phyloP scores from a whole-genome alignment of 2,329 filamentous ascomycete species.

The Teratosphaeriaceae sp. region DNA sequence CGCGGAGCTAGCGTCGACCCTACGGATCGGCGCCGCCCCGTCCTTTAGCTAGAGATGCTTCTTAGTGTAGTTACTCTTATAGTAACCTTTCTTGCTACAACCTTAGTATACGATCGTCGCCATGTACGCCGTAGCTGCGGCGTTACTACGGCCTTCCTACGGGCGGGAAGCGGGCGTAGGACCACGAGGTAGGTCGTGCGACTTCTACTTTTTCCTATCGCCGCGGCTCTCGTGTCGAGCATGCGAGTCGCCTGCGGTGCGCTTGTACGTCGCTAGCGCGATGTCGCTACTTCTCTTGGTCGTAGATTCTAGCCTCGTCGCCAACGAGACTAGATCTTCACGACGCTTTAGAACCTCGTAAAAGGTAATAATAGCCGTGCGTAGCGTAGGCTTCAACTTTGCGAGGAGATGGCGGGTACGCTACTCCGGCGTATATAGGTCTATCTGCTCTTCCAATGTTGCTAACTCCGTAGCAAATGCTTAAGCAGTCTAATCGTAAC shows the following conservation, averaged over 20 bases:
- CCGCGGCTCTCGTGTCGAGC: no score
- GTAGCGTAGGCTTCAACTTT: conserved; percentile 2
- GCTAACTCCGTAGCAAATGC: neutral
- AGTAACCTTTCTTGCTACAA: neutral
- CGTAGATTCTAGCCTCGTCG: neutral
- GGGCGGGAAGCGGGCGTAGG: neutral
- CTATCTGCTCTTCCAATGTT: neutral
- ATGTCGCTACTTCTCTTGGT: no score
- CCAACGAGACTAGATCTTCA: neutral
- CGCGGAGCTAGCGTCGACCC: neutral
- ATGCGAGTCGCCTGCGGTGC: neutral
- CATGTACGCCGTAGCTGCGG: neutral
- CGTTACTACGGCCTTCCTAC: neutral
- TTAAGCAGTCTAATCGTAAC: neutral
- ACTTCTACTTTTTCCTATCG: neutral
- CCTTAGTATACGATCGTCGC: neutral
- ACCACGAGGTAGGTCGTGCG: neutral
- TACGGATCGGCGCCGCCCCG: neutral
- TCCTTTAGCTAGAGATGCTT: neutral
- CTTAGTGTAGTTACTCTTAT: neutral
- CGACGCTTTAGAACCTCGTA: neutral
- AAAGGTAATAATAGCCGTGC: neutral
- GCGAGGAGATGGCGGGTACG: conserved; percentile 1
- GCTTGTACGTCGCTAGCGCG: neutral
- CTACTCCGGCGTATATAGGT: neutral